These are phyloP conservation scores for Picea glauca DNA, from an alignment of 75 land plant genomes.

Conservation along the genomic window DNA sequence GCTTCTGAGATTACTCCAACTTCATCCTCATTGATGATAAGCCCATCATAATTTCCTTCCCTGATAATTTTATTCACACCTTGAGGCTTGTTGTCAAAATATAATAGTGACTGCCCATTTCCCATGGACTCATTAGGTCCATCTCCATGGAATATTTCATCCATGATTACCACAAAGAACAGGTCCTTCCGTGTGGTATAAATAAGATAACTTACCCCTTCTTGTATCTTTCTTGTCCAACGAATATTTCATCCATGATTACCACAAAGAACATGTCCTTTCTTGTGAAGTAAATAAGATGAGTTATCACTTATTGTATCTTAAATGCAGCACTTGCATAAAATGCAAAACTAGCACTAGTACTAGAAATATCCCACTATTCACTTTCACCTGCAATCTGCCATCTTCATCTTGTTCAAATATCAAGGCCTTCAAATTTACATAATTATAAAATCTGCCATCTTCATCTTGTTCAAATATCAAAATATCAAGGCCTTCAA, in stretches of 20 bases:
- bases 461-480: too few species aligned
- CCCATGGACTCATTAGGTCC: conserved; percentile 6
- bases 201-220: conserved; percentile 27
- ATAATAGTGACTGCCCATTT: background rate
- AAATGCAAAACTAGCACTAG: conserved; percentile 71
- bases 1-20: conserved; percentile 87
- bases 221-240: conserved; percentile 10
- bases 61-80: conserved; percentile 19
- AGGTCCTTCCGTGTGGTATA: too few species aligned
- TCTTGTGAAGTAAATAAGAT: conserved; percentile 72
- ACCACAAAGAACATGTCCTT: conserved; percentile 71
- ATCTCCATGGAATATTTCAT: conserved; percentile 14
- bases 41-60: conserved; percentile 33
- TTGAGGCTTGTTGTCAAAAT: conserved; percentile 20
- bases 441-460: too few species aligned
- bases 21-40: conserved; percentile 80
- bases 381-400: conserved; percentile 37
- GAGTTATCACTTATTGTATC: conserved; percentile 29
- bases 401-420: conserved; percentile 73
- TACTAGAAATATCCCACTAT: conserved; percentile 45
- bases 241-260: too few species aligned
- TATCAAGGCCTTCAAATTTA: background rate
- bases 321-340: conserved; percentile 39
- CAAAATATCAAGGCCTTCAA: conserved; percentile 25
- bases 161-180: too few species aligned